Base-by-base conservation (phyloP, 1,139 yeast species). In the Yamadazyma sp. region DNA sequence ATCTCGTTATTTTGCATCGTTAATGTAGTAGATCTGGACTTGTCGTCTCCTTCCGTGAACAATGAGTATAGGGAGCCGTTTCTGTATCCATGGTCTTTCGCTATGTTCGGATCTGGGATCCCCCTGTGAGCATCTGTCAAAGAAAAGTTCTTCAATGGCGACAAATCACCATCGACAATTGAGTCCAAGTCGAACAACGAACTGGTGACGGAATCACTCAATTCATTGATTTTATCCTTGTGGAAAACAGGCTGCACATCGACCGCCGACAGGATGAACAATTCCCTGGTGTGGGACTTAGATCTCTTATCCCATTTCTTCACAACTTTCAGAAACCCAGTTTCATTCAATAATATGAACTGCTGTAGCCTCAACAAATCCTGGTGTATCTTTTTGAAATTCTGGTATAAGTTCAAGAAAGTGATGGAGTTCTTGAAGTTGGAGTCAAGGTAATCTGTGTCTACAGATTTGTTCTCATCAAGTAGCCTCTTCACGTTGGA, bases 271-370 rank as follows among this genome's bases (percentile, higher is more conserved):
- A 88, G 83, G 33, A 92, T 74, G 58, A 91, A 92, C 39, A 92
- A 72, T 59, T 92, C 98, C 58, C 89, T 89, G 8, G 97, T 91
- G 51, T 88, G 95, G 2, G 96, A 87, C 54, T 91, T 89, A 15
- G 97, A 88, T 45, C 98, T 73, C 62, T 92, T 92, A 62, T 92
- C 98, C 98, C 98, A 92, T 66, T 92, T 92, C 59, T 92, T 92
- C 52, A 92, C 77, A 25, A 88, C 98, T 62, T 92, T 92, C 23
- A 94, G 83, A 62, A 92, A 92, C 14, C 98, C 98, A 0, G 96
- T 88, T 55, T 92, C 96, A 58, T 92, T 92, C 45, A 92, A 71
- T 59, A 91, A 96, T 32, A 92, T 89, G 62, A 87, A 92, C 61
- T 91, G 97, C 57, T 92, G 96, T 22, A 92, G 69, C 42, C 95